Conservation (phyloP, 2,329 filamentous ascomycete genomes). For the Sporothrix sp. region DNA sequence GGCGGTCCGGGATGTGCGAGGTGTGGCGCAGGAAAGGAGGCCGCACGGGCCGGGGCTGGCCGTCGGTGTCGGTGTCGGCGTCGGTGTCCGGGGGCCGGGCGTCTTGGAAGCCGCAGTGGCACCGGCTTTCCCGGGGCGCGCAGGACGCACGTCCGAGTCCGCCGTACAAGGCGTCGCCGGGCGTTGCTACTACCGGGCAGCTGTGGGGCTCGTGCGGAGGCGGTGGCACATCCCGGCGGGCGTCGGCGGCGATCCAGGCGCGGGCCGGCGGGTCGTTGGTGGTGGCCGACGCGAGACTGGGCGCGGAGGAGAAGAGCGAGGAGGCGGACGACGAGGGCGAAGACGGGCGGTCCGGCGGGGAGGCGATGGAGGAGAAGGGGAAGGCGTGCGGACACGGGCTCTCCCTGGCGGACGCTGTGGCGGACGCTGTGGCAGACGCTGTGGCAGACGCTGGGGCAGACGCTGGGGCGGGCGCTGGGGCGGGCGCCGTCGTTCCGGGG, state of each 20-base stretch:
- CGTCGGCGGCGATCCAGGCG: constrained; percentile 7
- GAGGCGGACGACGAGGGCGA: constrained; percentile 4
- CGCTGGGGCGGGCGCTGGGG: background rate
- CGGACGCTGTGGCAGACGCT: too few species aligned
- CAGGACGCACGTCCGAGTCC: background rate
- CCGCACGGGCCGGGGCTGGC: background rate
- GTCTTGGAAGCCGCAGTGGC: too few species aligned
- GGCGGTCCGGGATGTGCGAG: background rate
- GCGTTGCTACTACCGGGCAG: background rate
- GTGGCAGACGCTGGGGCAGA: background rate
- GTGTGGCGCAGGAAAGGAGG: background rate
- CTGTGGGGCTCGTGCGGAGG: background rate
- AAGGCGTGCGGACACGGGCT: background rate
- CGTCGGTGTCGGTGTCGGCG: too few species aligned
- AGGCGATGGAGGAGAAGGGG: background rate
- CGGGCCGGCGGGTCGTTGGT: background rate
- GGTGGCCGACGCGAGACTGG: constrained; percentile 3
- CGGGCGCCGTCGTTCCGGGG: too few species aligned
- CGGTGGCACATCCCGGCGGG: constrained; percentile 8
- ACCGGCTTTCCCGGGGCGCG: background rate
- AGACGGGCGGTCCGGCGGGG: constrained; percentile 1
- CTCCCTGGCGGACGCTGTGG: background rate
- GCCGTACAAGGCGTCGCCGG: background rate
- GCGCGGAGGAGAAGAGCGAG: constrained; percentile 11
- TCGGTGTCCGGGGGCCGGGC: too few species aligned